Conservation (phyloP, 345 rosid species). For the Eucalyptus guilfoylei region DNA sequence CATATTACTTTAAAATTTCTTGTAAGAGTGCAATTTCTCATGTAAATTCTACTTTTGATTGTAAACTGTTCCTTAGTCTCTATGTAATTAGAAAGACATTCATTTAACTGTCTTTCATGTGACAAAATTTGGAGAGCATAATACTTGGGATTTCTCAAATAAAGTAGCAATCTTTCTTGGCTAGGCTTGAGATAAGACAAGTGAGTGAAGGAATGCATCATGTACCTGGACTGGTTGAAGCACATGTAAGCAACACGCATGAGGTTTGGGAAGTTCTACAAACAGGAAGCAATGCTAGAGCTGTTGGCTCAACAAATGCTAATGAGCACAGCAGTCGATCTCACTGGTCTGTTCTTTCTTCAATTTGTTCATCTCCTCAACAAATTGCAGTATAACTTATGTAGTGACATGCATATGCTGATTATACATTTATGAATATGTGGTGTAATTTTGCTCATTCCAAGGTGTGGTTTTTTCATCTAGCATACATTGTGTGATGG, state of each 20-base stretch:
- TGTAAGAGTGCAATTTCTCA: background rate
- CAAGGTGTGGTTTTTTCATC: background rate
- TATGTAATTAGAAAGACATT: background rate
- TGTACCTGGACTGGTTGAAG: conserved; percentile 86
- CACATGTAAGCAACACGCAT: conserved; percentile 58
- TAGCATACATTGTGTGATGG: conserved; percentile 93
- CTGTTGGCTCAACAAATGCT: conserved; percentile 83
- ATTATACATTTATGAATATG: background rate
- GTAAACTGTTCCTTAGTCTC: background rate
- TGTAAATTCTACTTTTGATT: background rate
- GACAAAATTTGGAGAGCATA: background rate
- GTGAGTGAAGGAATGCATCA: conserved; percentile 73
- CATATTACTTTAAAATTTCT: background rate
- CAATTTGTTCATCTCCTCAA: background rate
- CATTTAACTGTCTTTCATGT: background rate
- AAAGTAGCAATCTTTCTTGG: background rate
- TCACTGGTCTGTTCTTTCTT: conserved; percentile 54
- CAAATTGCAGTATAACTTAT: background rate
- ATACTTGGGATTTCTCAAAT: background rate
- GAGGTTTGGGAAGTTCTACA: conserved; percentile 94
- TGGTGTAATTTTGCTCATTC: background rate
- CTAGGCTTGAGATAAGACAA: conserved; percentile 79
- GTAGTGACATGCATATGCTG: background rate
- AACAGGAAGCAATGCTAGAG: conserved; percentile 86
- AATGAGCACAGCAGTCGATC: conserved; percentile 97